Evolutionary conservation across 2,329 filamentous ascomycete genomes (phyloP).

Genomic region (Sporothrix pallida): DNA sequence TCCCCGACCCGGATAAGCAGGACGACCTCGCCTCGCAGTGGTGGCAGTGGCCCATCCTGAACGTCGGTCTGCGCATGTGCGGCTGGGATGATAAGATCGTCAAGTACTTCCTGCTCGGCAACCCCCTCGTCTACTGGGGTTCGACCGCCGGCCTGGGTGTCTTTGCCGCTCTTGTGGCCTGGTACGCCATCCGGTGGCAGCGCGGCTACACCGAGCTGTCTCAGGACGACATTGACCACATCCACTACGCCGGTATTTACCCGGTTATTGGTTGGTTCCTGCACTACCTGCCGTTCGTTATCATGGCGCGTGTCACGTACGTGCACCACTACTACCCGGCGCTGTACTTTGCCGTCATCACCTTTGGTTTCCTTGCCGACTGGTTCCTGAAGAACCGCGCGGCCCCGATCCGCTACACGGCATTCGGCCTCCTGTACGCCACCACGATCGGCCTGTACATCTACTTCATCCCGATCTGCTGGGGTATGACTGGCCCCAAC

Average conservation of each 20-base stretch:
- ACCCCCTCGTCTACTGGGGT: conserved; percentile 95
- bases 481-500: conserved; percentile 89
- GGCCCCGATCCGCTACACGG: conserved; percentile 65
- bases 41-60: conserved; percentile 97
- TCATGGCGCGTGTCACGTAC: conserved; percentile 98
- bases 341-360: conserved; percentile 94
- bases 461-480: conserved; percentile 91
- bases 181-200: conserved; percentile 95
- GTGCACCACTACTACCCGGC: conserved; percentile 99
- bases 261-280: conserved; percentile 93
- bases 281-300: conserved; percentile 92
- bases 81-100: conserved; percentile 94
- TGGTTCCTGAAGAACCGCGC: conserved; percentile 75
- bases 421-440: conserved; percentile 78
- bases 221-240: conserved; percentile 82
- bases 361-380: conserved; percentile 85
- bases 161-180: conserved; percentile 74
- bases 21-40: conserved; percentile 95
- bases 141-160: conserved; percentile 79
- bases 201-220: conserved; percentile 87
- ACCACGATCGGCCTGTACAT: conserved; percentile 81
- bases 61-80: conserved; percentile 97
- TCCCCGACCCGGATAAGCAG: conserved; percentile 98
- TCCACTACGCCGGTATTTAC: conserved; percentile 92
- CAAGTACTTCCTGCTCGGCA: conserved; percentile 98